These are phyloP conservation scores for Hypoxylon sp. DNA, from an alignment of 2,329 filamentous ascomycete species.

Conservation along the genomic window DNA sequence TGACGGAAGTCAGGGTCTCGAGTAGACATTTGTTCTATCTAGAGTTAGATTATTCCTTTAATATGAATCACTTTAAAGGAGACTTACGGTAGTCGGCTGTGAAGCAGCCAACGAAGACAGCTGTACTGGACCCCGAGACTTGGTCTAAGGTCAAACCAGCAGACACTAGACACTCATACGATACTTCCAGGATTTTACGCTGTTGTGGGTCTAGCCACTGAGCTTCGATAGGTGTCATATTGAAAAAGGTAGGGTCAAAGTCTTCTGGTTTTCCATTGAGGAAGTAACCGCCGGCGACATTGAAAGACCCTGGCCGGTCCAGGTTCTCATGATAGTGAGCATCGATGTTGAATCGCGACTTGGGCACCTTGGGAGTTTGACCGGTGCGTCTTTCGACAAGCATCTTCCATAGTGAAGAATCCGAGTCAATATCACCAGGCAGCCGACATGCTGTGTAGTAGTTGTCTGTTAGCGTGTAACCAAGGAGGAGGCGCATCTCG, in stretches of 20 bases:
- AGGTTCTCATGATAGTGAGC: constrained; percentile 47
- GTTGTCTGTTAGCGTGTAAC: not conserved
- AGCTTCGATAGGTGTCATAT: constrained; percentile 58
- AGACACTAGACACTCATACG: constrained; percentile 60
- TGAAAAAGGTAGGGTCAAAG: constrained; percentile 58
- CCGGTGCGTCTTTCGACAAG: constrained; percentile 44
- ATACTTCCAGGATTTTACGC: constrained; percentile 58
- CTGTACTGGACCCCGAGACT: constrained; percentile 51
- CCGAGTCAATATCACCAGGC: constrained; percentile 43
- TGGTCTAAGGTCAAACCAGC: constrained; percentile 55
- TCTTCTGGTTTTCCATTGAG: constrained; percentile 42
- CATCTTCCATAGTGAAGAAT: constrained; percentile 45
- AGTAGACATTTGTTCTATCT: constrained; percentile 49
- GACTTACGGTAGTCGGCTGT: constrained; percentile 46
- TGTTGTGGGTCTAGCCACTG: constrained; percentile 61
- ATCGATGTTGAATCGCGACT: constrained; percentile 48
- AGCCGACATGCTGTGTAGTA: constrained; percentile 40
- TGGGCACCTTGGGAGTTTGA: constrained; percentile 44
- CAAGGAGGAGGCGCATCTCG: not conserved
- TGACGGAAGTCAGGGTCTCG: constrained; percentile 50
- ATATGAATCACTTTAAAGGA: not conserved
- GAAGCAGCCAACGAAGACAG: constrained; percentile 49
- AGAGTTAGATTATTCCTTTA: not conserved
- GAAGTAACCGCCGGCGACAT: constrained; percentile 49
- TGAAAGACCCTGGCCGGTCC: constrained; percentile 47